Conservation (phyloP, 2,329 filamentous ascomycete species). For the Ophiocordyceps unilateralis region DNA sequence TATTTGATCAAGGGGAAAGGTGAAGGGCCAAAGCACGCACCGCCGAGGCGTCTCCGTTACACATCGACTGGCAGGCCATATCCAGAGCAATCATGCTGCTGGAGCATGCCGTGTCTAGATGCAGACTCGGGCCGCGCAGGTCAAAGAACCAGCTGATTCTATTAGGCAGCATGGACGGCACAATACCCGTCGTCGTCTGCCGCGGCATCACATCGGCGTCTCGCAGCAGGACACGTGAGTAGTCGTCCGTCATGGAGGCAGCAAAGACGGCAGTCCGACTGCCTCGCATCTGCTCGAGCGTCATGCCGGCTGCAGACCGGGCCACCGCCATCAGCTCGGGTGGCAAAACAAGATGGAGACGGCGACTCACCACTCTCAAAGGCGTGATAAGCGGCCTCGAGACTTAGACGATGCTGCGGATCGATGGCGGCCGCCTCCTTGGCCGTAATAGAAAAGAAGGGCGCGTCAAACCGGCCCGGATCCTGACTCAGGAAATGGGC, state of each 20-base stretch:
- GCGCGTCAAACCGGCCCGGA: background rate
- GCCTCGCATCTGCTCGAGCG: conserved; percentile 3
- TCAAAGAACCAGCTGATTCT: conserved; percentile 20
- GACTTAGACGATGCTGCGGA: background rate
- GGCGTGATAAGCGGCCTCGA: background rate
- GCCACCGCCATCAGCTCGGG: background rate
- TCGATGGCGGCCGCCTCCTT: background rate
- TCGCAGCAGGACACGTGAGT: conserved; percentile 11
- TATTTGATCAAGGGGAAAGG: background rate
- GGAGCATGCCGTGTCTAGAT: conserved; percentile 18
- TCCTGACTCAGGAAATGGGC: background rate
- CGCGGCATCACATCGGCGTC: conserved; percentile 11
- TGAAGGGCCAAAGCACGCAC: background rate
- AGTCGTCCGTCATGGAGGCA: conserved; percentile 15
- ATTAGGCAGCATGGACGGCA: conserved; percentile 14
- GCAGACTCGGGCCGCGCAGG: conserved; percentile 13
- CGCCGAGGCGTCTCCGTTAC: conserved; percentile 5
- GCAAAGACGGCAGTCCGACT: conserved; percentile 19
- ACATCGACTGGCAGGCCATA: conserved; percentile 9
- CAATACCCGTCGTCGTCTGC: conserved; percentile 12
- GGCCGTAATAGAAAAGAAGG: background rate
- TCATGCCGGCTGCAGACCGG: conserved; percentile 4
- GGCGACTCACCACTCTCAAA: background rate
- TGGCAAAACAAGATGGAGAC: background rate
- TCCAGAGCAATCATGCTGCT: conserved; percentile 12